Conservation (phyloP, 306 rosid genomes). For the Glycyrrhiza uralensis region DNA sequence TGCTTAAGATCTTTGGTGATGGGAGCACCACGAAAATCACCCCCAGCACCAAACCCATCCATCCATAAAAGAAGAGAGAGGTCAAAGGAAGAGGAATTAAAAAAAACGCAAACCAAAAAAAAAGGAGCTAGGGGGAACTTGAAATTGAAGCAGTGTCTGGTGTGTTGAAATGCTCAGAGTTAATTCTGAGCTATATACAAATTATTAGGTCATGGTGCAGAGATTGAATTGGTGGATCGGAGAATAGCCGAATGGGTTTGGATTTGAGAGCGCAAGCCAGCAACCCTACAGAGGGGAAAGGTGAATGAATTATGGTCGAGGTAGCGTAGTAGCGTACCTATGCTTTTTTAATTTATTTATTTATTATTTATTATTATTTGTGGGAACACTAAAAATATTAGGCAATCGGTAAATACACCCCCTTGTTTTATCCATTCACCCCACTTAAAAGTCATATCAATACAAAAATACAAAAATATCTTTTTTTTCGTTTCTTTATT, state of each 20-base stretch:
- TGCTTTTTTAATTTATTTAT: not conserved
- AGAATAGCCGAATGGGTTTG: not conserved
- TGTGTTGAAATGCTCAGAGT: slow-evolving; percentile 19
- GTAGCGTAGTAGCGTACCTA: slow-evolving; percentile 22
- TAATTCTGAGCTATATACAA: slow-evolving; percentile 2
- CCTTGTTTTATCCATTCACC: too few species aligned
- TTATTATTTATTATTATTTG: too few species aligned
- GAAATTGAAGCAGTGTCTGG: slow-evolving; percentile 11
- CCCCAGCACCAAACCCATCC: slow-evolving; percentile 61
- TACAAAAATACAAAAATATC: too few species aligned
- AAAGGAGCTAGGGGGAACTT: not conserved
- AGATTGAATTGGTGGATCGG: not conserved
- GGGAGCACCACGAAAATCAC: slow-evolving; percentile 48
- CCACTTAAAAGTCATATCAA: too few species aligned
- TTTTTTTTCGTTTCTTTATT: too few species aligned
- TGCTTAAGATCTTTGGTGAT: slow-evolving; percentile 46
- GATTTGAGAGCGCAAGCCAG: not conserved
- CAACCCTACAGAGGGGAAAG: slow-evolving; percentile 15
- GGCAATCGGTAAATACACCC: too few species aligned
- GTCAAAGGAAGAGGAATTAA: not conserved
- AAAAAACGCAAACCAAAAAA: slow-evolving; percentile 10
- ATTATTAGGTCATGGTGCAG: slow-evolving; percentile 25
- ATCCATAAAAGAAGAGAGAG: slow-evolving; percentile 43
- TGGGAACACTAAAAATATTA: too few species aligned
- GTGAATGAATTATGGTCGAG: not conserved